Percentiles rank a stretch among this genome's conserved stretches.
Evolutionary conservation across 2,329 filamentous ascomycete species (phyloP).

Genomic region (Stemphylium lycopersici): DNA sequence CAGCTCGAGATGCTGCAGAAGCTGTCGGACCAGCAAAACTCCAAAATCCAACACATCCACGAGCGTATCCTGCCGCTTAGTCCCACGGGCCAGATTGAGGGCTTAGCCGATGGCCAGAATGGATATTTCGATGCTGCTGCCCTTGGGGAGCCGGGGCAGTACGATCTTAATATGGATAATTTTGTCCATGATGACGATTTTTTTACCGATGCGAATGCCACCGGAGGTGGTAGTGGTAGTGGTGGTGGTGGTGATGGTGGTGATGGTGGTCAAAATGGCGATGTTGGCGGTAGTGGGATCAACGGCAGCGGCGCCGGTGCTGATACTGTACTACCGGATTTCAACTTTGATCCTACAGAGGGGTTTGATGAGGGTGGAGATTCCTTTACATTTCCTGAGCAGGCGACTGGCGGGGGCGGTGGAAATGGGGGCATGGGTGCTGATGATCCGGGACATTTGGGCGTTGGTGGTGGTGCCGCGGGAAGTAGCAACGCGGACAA

Average conservation of each 20-base stretch:
- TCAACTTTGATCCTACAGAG: conserved; percentile 5
- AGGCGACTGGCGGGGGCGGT: conserved; percentile 14
- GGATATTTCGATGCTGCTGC: conserved; percentile 44
- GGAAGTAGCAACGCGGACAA: conserved; percentile 2
- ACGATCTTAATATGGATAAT: conserved; percentile 61
- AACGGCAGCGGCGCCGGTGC: too few relatives aligned
- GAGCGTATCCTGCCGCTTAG: conserved; percentile 78
- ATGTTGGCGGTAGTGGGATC: not conserved
- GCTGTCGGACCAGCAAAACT: conserved; percentile 78
- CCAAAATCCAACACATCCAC: conserved; percentile 75
- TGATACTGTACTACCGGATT: conserved; percentile 1
- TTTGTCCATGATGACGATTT: conserved; percentile 64
- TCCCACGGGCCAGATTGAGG: conserved; percentile 79
- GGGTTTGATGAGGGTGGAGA: conserved; percentile 14
- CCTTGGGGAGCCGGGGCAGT: conserved; percentile 47
- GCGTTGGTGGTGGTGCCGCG: not conserved
- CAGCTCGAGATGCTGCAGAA: conserved; percentile 81
- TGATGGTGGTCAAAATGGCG: conserved; percentile 16
- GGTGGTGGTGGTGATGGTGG: too few relatives aligned
- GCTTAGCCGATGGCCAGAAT: conserved; percentile 53
- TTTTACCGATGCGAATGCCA: conserved; percentile 46
- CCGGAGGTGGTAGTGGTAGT: too few relatives aligned
- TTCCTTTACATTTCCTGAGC: not conserved
- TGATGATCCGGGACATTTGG: not conserved
- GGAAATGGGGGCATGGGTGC: not conserved